A percentile compares a stretch with the other conserved stretches of the same genome.
Conservation (phyloP, 176 grass and related monocot genomes). For the Carex pumila region DNA sequence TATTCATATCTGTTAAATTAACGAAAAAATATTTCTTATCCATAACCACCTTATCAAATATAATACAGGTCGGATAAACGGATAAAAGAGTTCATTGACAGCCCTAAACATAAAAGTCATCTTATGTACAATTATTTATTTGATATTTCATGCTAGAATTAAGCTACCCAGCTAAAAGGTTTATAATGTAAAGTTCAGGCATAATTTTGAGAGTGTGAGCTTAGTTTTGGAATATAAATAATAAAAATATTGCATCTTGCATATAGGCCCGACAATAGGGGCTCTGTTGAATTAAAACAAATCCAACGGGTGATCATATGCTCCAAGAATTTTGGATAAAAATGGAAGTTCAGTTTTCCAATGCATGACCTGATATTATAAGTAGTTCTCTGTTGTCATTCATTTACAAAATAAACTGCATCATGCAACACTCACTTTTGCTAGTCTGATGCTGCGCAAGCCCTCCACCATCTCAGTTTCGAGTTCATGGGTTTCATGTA, state of each 20-base stretch:
- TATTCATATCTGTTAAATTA: too few relatives aligned
- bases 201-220: background rate
- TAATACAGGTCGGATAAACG: too few relatives aligned
- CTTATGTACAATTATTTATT: background rate
- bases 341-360: background rate
- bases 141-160: background rate
- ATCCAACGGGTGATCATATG: background rate
- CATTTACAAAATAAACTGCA: background rate
- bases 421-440: constrained; percentile 13
- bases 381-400: background rate
- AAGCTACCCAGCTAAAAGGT: background rate
- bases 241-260: background rate
- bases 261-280: background rate
- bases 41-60: too few relatives aligned
- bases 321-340: background rate
- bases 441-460: constrained; percentile 23
- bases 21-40: too few relatives aligned
- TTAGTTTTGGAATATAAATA: background rate
- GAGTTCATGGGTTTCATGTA: constrained; percentile 24
- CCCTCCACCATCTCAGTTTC: constrained; percentile 17
- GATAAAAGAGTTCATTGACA: too few relatives aligned
- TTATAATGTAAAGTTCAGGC: background rate
- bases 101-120: background rate
- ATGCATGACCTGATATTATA: background rate
- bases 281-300: background rate